Evolutionary conservation across 305 asterid genomes (phyloP), one percentile per base, ranked within the genome.

Genomic region (Lippia alba): DNA sequence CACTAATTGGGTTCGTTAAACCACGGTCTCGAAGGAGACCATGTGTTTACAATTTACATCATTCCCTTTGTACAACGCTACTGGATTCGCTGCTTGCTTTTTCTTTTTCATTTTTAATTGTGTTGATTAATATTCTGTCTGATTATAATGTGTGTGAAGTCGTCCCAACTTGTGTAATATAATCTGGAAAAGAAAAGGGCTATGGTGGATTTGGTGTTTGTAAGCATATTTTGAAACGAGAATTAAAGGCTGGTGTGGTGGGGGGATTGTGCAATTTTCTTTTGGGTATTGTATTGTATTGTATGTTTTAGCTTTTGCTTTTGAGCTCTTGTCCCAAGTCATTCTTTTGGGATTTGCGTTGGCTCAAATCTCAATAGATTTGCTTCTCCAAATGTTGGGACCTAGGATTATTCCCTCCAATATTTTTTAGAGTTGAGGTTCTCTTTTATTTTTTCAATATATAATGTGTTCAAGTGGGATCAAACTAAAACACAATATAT

Each of bases 1-100:
- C 56, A 66, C 56, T 67, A 67, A 64, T 70, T 53, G 56, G 17
- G 40, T 60, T 24, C n/a, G 0, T 24, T 11, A 32, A 44, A 24
- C 24, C 36, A 11, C 12, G 7, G 62, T 89, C 93, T 85, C 96
- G 74, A 84, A 84, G 89, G 91, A 82, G 89, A 84, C 76, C 44
- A 80, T 51, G 64, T 41, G 60, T 57, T 65, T 0, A 36, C 71
- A 61, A 71, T 60, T 64, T 74, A 24, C 14, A 4, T 41, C 74
- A 70, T 54, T 44, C 66, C 74, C 79, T 70, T 71, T 77, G 82
- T 66, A 70, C 80, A 51, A 73, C 72, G 0, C 51, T 49, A 18
- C 53, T 49, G 54, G 16, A 45, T 70, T 67, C 71, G 54, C 33
- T 33, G 56, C 48, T 15, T 40, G 32, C 4, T 49, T 16, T 12